These are phyloP conservation scores for Salix purpurea DNA, from an alignment of 345 rosid genomes.

Conservation along the genomic window DNA sequence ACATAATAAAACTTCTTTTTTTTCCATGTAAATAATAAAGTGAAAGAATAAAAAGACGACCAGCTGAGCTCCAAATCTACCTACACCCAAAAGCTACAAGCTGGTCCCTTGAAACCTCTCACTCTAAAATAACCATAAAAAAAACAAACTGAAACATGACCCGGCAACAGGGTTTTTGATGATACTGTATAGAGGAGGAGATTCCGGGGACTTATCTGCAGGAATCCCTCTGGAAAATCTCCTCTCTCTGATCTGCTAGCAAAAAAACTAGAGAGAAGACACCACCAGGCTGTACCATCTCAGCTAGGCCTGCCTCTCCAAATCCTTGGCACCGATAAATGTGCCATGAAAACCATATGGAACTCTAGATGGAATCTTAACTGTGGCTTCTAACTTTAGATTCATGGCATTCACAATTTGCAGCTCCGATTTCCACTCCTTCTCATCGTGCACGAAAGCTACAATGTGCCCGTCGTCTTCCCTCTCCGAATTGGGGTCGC, in stretches of 20 bases:
- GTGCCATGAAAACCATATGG: constrained; percentile 98
- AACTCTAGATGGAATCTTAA: constrained; percentile 80
- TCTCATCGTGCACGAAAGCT: constrained; percentile 79
- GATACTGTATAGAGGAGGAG: constrained; percentile 15
- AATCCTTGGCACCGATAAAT: constrained; percentile 55
- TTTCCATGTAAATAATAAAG: constrained; percentile 27
- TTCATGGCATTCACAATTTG: constrained; percentile 68
- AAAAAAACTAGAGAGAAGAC: not conserved
- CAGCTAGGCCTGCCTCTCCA: constrained; percentile 59
- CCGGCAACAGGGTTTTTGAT: not conserved
- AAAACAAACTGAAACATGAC: not conserved
- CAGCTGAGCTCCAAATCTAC: constrained; percentile 55
- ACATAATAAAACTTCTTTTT: not conserved
- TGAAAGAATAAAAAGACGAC: constrained; percentile 26
- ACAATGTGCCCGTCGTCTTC: constrained; percentile 87
- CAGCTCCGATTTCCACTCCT: constrained; percentile 73
- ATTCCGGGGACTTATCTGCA: constrained; percentile 40
- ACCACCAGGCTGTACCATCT: constrained; percentile 40
- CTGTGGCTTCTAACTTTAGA: constrained; percentile 59
- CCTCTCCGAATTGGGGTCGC: constrained; percentile 28
- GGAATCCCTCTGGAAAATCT: constrained; percentile 45
- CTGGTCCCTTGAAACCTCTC: constrained; percentile 23
- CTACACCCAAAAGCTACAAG: constrained; percentile 50
- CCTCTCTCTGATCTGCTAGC: not conserved
- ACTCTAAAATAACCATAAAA: not conserved